phyloP scores from a whole-genome alignment of 2,329 filamentous ascomycete genomes.

The Diaporthe humulicola region DNA sequence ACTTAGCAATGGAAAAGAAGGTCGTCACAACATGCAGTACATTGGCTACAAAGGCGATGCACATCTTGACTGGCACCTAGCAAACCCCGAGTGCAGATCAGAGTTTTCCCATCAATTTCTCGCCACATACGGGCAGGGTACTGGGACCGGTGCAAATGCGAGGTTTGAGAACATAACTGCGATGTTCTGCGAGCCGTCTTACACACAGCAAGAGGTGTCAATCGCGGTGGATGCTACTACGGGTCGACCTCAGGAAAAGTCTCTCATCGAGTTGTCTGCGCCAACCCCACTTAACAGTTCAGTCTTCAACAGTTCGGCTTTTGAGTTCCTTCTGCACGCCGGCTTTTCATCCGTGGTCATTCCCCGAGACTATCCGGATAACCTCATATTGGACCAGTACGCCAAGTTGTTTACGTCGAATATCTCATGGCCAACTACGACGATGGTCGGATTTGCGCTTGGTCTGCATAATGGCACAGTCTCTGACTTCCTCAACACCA shows the following conservation, averaged over 20 bases:
- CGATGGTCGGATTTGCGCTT: constrained; percentile 52
- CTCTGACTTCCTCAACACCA: constrained; percentile 1
- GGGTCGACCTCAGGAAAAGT: constrained; percentile 34
- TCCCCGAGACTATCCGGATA: constrained; percentile 45
- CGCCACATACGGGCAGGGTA: constrained; percentile 42
- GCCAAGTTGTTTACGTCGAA: constrained; percentile 37
- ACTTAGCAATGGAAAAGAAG: constrained; percentile 33
- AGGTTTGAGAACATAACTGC: constrained; percentile 47
- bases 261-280: constrained; percentile 24
- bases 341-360: constrained; percentile 42
- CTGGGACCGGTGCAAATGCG: neutral
- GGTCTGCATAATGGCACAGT: constrained; percentile 46
- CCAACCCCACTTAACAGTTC: constrained; percentile 39
- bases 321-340: constrained; percentile 50
- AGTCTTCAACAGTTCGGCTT: constrained; percentile 52
- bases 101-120: constrained; percentile 55
- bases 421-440: constrained; percentile 44
- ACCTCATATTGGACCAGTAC: constrained; percentile 45
- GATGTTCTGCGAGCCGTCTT: constrained; percentile 58
- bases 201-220: constrained; percentile 59
- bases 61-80: constrained; percentile 50
- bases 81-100: constrained; percentile 48
- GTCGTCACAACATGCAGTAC: constrained; percentile 52
- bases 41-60: constrained; percentile 57
- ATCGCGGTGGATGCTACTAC: constrained; percentile 50